A percentile compares a stretch with the other conserved stretches of the same genome.
Conservation (phyloP, 176 grass and related monocot genomes). For the Triticum dicoccoides region DNA sequence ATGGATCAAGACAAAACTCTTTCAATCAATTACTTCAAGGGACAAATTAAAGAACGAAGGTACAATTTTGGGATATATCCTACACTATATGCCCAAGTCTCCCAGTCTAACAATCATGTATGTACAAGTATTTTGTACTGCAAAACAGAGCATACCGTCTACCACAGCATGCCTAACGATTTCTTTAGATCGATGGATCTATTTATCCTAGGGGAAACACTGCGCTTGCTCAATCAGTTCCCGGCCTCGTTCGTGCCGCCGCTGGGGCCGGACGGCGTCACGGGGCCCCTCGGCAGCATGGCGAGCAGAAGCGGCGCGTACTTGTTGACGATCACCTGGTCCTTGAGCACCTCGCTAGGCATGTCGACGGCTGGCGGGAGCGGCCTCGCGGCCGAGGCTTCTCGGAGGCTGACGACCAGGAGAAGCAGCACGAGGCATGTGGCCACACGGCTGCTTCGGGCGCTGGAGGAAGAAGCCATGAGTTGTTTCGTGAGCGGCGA, state of each 20-base stretch:
- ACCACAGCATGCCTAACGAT: too few species aligned
- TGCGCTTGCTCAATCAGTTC: slow-evolving; percentile 13
- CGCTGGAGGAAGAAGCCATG: slow-evolving; percentile 13
- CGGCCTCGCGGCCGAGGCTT: slow-evolving; percentile 22
- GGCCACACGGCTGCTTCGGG: neutral
- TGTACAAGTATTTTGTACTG: too few species aligned
- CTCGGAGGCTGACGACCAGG: neutral
- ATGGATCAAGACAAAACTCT: too few species aligned
- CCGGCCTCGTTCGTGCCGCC: slow-evolving; percentile 33
- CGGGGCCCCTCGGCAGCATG: slow-evolving; percentile 44
- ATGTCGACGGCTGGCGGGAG: neutral
- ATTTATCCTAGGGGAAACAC: neutral
- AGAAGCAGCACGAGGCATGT: slow-evolving; percentile 23
- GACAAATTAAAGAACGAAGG: neutral
- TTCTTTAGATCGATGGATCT: too few species aligned
- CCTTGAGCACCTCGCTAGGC: neutral
- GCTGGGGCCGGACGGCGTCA: slow-evolving; percentile 43
- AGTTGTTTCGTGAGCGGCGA: neutral
- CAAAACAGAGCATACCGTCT: too few species aligned
- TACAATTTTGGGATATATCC: too few species aligned
- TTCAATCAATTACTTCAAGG: too few species aligned
- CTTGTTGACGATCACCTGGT: slow-evolving; percentile 10
- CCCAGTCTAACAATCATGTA: too few species aligned
- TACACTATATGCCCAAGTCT: too few species aligned
- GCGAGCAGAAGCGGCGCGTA: slow-evolving; percentile 38